Evolutionary conservation across 805 yeast species (phyloP).

Genomic region (Yarrowia bubula): DNA sequence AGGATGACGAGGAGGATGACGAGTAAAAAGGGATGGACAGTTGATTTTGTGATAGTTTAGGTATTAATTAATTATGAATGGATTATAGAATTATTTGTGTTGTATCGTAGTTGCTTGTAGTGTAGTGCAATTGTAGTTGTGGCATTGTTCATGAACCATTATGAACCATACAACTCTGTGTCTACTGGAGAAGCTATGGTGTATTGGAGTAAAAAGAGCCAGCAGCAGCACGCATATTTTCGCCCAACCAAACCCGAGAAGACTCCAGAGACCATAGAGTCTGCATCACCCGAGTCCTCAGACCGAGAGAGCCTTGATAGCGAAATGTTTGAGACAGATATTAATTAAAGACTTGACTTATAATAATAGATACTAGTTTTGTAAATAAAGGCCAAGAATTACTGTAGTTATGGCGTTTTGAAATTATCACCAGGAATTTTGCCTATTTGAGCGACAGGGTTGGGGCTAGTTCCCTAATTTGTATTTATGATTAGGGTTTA

Average conservation of each 20-base stretch:
- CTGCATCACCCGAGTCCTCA: background rate
- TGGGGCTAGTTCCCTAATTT: background rate
- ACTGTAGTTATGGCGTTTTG: too few species aligned
- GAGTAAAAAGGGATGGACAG: slow-evolving; percentile 7
- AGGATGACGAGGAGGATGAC: slow-evolving; percentile 20
- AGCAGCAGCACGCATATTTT: too few species aligned
- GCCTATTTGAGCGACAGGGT: too few species aligned
- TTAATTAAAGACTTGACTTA: background rate
- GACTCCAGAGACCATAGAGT: background rate
- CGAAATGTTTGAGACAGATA: background rate
- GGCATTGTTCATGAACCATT: background rate
- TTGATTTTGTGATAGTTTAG: slow-evolving; percentile 8
- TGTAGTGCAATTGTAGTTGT: background rate
- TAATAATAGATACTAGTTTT: background rate
- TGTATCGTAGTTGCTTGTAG: background rate
- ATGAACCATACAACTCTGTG: too few species aligned
- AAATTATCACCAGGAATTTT: background rate
- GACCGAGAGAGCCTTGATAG: background rate
- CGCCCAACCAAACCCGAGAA: too few species aligned
- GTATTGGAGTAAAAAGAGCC: too few species aligned
- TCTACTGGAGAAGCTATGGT: too few species aligned
- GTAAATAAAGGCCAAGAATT: too few species aligned
- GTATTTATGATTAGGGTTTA: background rate
- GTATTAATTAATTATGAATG: slow-evolving; percentile 23
- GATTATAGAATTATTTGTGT: slow-evolving; percentile 1